Percentiles rank a stretch among this genome's conserved stretches.
Evolutionary conservation across 148 eudicot genomes (phyloP).

Genomic region (Vaccinium darrowii): DNA sequence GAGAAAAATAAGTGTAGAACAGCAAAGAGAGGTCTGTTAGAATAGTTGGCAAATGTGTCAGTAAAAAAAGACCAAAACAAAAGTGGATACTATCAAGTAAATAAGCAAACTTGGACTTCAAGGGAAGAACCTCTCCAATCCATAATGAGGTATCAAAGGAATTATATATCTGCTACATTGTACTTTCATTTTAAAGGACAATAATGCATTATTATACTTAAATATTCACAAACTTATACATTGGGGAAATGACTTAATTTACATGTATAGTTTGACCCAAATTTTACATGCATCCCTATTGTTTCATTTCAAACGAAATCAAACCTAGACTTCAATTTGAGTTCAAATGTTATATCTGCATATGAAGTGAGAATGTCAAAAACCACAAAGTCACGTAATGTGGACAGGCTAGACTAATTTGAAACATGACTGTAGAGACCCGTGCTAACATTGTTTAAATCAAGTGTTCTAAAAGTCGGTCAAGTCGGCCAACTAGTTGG

Average conservation of each 20-base stretch:
- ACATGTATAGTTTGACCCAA: background rate
- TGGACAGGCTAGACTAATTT: no score
- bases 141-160: slow-evolving; percentile 23
- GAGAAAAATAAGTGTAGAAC: slow-evolving; percentile 58
- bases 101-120: slow-evolving; percentile 47
- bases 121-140: slow-evolving; percentile 51
- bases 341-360: background rate
- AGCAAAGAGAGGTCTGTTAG: slow-evolving; percentile 50
- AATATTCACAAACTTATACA: background rate
- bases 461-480: no score
- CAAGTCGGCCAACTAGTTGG: no score
- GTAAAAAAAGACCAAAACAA: slow-evolving; percentile 30
- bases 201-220: background rate
- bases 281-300: background rate
- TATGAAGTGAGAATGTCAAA: background rate
- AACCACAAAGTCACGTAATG: background rate
- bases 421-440: no score
- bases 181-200: background rate
- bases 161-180: background rate
- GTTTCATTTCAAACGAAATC: background rate
- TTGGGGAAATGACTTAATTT: background rate
- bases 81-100: background rate
- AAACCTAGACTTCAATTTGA: background rate
- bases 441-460: no score
- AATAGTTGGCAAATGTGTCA: slow-evolving; percentile 75